phyloP scores from a whole-genome alignment of 2,329 filamentous ascomycete species.

The Ophiostoma ulmi region DNA sequence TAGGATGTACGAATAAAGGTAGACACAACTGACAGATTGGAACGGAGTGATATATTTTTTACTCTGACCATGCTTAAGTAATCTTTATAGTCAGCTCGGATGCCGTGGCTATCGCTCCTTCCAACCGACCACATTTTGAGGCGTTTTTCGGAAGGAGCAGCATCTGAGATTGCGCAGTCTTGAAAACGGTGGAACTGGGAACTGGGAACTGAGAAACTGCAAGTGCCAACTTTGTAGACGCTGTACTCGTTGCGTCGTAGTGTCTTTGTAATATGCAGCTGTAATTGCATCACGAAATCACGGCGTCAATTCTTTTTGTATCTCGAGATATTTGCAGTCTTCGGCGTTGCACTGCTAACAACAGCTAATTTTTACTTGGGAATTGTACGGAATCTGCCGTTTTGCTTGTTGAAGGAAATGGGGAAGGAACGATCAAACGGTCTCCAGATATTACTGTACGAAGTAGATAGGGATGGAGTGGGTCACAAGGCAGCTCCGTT shows the following conservation, averaged over 20 bases:
- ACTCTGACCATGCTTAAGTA: too few relatives aligned
- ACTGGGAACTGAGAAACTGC: neutral
- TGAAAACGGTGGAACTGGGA: too few relatives aligned
- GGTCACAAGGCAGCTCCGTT: neutral
- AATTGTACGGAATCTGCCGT: neutral
- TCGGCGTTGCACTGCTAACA: constrained; percentile 1
- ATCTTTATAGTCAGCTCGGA: neutral
- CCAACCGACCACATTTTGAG: neutral
- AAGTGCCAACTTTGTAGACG: neutral
- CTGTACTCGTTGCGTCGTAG: too few relatives aligned
- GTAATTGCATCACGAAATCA: neutral
- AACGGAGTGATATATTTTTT: too few relatives aligned
- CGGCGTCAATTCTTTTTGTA: neutral
- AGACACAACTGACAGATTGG: too few relatives aligned
- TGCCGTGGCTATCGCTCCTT: constrained; percentile 1
- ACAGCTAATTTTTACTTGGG: constrained; percentile 4
- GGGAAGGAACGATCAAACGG: neutral
- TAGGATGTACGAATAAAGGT: too few relatives aligned
- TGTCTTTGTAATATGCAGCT: neutral
- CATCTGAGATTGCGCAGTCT: constrained; percentile 9
- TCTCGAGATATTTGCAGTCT: neutral
- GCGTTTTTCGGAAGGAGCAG: constrained; percentile 1
- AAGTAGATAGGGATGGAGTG: too few relatives aligned
- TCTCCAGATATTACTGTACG: neutral
- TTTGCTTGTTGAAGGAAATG: neutral